Percentiles rank a stretch among this genome's conserved stretches.
Conservation (phyloP, 257 asterid genomes). For the Cordia subcordata region DNA sequence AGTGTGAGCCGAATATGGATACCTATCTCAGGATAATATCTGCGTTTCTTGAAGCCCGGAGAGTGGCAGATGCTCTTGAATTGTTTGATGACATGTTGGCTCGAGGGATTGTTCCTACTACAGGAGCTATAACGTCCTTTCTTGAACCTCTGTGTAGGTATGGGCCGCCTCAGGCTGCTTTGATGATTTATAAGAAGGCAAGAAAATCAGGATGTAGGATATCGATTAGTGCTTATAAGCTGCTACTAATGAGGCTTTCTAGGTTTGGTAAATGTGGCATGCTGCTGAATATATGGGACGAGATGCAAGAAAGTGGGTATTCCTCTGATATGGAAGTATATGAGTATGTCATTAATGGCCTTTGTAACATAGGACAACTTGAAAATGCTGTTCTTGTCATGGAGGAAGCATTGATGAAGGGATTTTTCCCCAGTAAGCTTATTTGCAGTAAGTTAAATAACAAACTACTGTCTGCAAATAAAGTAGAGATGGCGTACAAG, state of each 20-base stretch:
- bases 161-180: conserved; percentile 94
- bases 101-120: conserved; percentile 54
- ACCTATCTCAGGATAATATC: conserved; percentile 56
- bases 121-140: conserved; percentile 62
- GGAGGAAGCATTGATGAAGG: conserved; percentile 66
- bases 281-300: conserved; percentile 66
- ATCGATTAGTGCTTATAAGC: conserved; percentile 62
- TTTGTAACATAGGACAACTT: conserved; percentile 78
- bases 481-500: conserved; percentile 68
- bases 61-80: conserved; percentile 85
- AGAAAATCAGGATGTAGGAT: conserved; percentile 63
- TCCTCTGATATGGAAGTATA: conserved; percentile 71
- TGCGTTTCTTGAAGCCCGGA: conserved; percentile 47
- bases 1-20: conserved; percentile 49
- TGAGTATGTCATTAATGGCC: conserved; percentile 66
- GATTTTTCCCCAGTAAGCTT: conserved; percentile 66
- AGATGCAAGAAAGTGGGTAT: conserved; percentile 75
- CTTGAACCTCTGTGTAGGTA: conserved; percentile 67
- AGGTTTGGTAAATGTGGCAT: conserved; percentile 86
- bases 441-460: conserved; percentile 76
- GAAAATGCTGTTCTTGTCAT: conserved; percentile 62
- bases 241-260: conserved; percentile 71
- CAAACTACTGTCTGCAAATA: conserved; percentile 59
- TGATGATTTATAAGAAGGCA: conserved; percentile 74
- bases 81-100: conserved; percentile 77